These are phyloP conservation scores for Ophiocordyceps camponoti-saundersi DNA, from an alignment of 2,329 filamentous ascomycete genomes.

Conservation along the genomic window DNA sequence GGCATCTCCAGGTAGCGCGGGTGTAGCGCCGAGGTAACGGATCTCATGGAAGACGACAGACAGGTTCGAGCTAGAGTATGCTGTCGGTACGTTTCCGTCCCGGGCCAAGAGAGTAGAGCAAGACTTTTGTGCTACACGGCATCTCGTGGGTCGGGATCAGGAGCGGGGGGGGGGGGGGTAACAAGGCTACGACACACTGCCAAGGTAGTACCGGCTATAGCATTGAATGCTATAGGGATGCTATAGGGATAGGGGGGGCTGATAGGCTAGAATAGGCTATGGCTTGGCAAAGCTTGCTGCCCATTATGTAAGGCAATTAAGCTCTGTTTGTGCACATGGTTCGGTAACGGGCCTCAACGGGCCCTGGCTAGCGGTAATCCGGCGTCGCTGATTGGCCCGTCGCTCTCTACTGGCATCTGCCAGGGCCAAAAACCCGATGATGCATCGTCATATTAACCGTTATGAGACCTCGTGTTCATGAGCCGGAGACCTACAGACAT, in stretches of 20 bases:
- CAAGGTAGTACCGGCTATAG: no score
- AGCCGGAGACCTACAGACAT: no score
- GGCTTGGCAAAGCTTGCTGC: not conserved
- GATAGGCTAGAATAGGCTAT: not conserved
- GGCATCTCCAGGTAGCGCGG: not conserved
- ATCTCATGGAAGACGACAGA: not conserved
- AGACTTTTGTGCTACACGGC: not conserved
- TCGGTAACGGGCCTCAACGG: not conserved
- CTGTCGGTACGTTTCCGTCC: not conserved
- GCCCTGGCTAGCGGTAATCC: not conserved
- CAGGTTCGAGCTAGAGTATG: not conserved
- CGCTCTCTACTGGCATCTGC: not conserved
- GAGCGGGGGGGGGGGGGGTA: no score
- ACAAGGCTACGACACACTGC: no score
- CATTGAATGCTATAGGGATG: no score
- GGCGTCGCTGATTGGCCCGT: not conserved
- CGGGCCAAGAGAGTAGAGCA: not conserved
- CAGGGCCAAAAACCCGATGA: not conserved
- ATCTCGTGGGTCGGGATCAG: not conserved
- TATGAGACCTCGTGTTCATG: no score
- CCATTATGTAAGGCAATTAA: not conserved
- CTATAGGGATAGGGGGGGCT: no score
- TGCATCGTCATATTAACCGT: not conserved
- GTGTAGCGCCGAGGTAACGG: not conserved
- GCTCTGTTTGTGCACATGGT: not conserved